A percentile compares a stretch with the other conserved stretches of the same genome.
These are phyloP conservation scores for Lasiodiplodia citricola DNA, from an alignment of 2,329 filamentous ascomycete genomes.

Conservation along the genomic window DNA sequence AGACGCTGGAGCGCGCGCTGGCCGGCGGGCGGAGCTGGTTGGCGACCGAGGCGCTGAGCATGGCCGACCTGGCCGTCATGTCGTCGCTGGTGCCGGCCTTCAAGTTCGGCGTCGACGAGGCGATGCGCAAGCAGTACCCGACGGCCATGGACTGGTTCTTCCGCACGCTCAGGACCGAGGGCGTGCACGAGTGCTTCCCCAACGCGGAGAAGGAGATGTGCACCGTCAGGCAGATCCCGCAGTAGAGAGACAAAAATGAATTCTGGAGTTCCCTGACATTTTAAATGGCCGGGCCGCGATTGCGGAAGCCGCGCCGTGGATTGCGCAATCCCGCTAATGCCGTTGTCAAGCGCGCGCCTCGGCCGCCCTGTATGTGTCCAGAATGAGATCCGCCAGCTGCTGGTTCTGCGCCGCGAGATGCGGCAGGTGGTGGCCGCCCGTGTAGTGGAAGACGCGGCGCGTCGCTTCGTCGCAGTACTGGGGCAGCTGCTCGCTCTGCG, in stretches of 20 bases:
- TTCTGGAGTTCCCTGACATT: neutral
- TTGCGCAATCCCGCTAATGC: neutral
- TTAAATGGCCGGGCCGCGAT: neutral
- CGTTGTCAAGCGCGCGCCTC: neutral
- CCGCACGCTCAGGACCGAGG: slow-evolving; percentile 30
- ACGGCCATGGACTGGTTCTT: slow-evolving; percentile 33
- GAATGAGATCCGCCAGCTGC: slow-evolving; percentile 36
- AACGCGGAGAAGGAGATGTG: slow-evolving; percentile 19
- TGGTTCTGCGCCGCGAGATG: slow-evolving; percentile 38
- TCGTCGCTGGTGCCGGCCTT: slow-evolving; percentile 30
- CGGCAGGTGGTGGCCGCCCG: slow-evolving; percentile 47
- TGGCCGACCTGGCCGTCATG: slow-evolving; percentile 35
- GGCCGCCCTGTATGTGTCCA: slow-evolving; percentile 26
- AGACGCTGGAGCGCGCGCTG: slow-evolving; percentile 30
- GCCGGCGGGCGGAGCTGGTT: slow-evolving; percentile 26
- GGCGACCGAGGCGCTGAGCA: slow-evolving; percentile 31
- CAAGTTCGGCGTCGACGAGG: slow-evolving; percentile 31
- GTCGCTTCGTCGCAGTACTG: slow-evolving; percentile 34
- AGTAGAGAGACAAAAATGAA: neutral
- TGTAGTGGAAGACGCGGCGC: slow-evolving; percentile 35
- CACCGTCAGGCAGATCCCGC: slow-evolving; percentile 4
- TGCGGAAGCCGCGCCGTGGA: neutral
- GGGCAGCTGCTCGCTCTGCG: slow-evolving; percentile 40
- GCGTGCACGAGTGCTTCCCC: slow-evolving; percentile 30
- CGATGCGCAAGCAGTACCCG: slow-evolving; percentile 30